phyloP scores from a whole-genome alignment of 176 grass and related monocot species.

The Calamus simplicifolius region DNA sequence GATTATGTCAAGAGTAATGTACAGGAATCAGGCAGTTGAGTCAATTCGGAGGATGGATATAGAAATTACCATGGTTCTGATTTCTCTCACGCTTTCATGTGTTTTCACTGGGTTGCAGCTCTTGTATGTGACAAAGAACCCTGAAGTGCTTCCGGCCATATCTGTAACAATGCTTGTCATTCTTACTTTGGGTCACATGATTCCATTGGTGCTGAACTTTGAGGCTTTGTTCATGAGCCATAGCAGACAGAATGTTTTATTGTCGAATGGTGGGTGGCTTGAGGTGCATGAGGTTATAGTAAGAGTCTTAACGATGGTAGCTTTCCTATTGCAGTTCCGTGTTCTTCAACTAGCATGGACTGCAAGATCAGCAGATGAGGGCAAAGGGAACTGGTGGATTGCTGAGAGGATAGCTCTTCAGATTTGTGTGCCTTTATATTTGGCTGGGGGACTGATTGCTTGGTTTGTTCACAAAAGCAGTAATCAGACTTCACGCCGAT shows the following conservation, averaged over 20 bases:
- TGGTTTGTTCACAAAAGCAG: not conserved
- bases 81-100: constrained; percentile 41
- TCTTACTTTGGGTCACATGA: constrained; percentile 35
- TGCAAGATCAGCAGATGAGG: not conserved
- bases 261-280: constrained; percentile 13
- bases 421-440: constrained; percentile 23
- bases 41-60: constrained; percentile 25
- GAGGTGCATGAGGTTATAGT: constrained; percentile 40
- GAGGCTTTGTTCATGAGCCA: constrained; percentile 47
- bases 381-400: not conserved
- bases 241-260: not conserved
- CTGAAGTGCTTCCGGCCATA: constrained; percentile 18
- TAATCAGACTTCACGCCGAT: too few relatives aligned
- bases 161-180: constrained; percentile 45
- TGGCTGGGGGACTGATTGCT: constrained; percentile 13
- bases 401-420: constrained; percentile 23
- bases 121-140: constrained; percentile 22
- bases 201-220: constrained; percentile 35
- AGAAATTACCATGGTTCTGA: constrained; percentile 27
- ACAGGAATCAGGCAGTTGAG: not conserved
- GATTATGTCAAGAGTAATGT: constrained; percentile 18
- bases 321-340: constrained; percentile 33
- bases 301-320: constrained; percentile 33
- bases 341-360: constrained; percentile 23
- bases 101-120: constrained; percentile 35